Conservation (phyloP, 805 yeast species). For the Hanseniaspora nectarophila region DNA sequence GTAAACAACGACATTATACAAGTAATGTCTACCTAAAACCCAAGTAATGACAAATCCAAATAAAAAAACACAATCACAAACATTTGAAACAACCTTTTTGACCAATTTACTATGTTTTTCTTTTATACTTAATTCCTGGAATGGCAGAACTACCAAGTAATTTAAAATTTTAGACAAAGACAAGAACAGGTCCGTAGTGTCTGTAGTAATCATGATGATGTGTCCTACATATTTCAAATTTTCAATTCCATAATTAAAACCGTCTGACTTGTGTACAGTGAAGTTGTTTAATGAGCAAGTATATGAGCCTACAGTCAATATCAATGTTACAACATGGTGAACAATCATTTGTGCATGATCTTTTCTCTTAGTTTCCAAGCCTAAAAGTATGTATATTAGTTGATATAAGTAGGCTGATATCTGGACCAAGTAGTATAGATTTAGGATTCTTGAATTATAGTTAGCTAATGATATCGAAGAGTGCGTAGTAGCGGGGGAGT, state of each 20-base stretch:
- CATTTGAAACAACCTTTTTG: not conserved
- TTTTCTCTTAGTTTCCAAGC: slow-evolving; percentile 67
- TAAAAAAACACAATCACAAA: slow-evolving; percentile 6
- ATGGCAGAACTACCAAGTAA: slow-evolving; percentile 43
- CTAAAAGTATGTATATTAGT: slow-evolving; percentile 44
- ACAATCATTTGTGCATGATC: slow-evolving; percentile 78
- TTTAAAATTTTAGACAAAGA: slow-evolving; percentile 65
- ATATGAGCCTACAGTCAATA: slow-evolving; percentile 60
- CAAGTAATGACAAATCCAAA: slow-evolving; percentile 7
- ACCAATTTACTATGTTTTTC: not conserved
- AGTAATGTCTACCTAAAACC: slow-evolving; percentile 12
- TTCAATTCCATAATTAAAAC: not conserved
- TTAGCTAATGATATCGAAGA: not conserved
- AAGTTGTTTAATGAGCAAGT: slow-evolving; percentile 57
- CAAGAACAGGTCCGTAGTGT: slow-evolving; percentile 62
- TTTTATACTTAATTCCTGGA: not conserved
- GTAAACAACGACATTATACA: slow-evolving; percentile 10
- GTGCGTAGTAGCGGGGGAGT: not conserved
- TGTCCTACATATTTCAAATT: slow-evolving; percentile 34
- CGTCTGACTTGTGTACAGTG: slow-evolving; percentile 25
- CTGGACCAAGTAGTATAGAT: slow-evolving; percentile 59
- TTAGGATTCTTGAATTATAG: slow-evolving; percentile 27
- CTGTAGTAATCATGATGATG: slow-evolving; percentile 68
- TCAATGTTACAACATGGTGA: slow-evolving; percentile 74
- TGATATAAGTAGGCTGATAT: slow-evolving; percentile 76